Evolutionary conservation across 345 rosid species (phyloP).

Genomic region (Salix purpurea): DNA sequence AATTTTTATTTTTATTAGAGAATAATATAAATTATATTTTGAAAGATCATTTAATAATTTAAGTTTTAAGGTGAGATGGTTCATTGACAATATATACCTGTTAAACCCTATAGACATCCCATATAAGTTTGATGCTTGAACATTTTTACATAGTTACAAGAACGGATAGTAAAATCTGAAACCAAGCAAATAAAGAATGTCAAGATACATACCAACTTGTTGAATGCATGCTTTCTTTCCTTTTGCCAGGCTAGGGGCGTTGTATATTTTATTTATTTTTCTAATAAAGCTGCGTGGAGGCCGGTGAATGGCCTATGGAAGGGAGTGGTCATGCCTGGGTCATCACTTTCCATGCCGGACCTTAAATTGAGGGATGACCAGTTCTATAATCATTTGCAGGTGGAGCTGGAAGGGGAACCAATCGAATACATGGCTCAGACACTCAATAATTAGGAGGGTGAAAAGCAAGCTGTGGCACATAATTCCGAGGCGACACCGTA

Average conservation of each 20-base stretch:
- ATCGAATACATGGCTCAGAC: neutral
- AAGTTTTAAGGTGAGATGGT: fast-evolving
- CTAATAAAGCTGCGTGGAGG: too few relatives aligned
- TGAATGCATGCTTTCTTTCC: too few relatives aligned
- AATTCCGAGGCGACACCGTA: neutral
- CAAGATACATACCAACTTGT: too few relatives aligned
- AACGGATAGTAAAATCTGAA: neutral
- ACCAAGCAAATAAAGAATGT: too few relatives aligned
- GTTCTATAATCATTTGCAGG: neutral
- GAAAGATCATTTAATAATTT: fast-evolving
- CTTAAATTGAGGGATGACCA: neutral
- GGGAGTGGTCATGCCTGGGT: neutral
- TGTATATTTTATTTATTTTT: too few relatives aligned
- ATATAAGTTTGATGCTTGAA: too few relatives aligned
- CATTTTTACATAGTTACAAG: neutral
- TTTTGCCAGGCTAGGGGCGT: too few relatives aligned
- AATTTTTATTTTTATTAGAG: too few relatives aligned
- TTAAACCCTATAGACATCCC: too few relatives aligned
- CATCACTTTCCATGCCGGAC: neutral
- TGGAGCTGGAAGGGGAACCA: neutral
- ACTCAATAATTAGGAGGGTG: neutral
- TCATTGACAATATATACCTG: fast-evolving
- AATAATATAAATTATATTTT: too few relatives aligned
- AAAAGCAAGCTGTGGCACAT: neutral
- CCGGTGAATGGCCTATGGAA: neutral